These are phyloP conservation scores for Yarrowia sp. DNA, from an alignment of 805 yeast species.

Conservation along the genomic window DNA sequence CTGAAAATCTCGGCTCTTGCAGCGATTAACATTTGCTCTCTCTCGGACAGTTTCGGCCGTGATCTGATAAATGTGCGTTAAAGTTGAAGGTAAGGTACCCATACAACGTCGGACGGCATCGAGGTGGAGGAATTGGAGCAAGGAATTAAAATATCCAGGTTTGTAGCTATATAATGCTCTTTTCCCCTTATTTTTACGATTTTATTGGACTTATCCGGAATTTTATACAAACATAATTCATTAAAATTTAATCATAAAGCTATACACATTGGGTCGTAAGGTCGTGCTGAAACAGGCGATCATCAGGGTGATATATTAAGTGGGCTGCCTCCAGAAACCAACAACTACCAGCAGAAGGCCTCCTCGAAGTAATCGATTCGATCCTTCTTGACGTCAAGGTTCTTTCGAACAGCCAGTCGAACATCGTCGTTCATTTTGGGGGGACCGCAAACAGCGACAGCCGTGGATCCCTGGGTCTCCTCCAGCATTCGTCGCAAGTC, in stretches of 20 bases:
- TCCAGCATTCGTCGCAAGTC: constrained; percentile 2
- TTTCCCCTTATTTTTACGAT: neutral
- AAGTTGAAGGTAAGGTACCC: neutral
- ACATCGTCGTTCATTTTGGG: constrained; percentile 55
- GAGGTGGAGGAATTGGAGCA: neutral
- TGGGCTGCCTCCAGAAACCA: neutral
- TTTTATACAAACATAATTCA: neutral
- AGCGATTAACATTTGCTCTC: neutral
- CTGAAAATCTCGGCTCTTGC: neutral
- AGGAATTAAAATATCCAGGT: neutral
- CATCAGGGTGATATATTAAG: neutral
- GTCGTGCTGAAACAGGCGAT: neutral
- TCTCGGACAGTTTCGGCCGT: too few species aligned
- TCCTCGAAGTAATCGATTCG: constrained; percentile 69
- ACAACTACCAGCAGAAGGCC: constrained; percentile 60
- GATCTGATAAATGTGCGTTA: neutral
- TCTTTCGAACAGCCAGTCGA: constrained; percentile 48
- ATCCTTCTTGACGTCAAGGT: constrained; percentile 43
- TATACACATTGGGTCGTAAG: neutral
- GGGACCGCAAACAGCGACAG: constrained; percentile 21
- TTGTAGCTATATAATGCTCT: neutral
- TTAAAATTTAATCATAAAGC: neutral
- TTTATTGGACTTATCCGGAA: neutral
- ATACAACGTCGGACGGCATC: neutral
- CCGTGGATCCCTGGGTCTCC: neutral